phyloP scores from a whole-genome alignment of 345 rosid species.

The Isatis tinctoria region DNA sequence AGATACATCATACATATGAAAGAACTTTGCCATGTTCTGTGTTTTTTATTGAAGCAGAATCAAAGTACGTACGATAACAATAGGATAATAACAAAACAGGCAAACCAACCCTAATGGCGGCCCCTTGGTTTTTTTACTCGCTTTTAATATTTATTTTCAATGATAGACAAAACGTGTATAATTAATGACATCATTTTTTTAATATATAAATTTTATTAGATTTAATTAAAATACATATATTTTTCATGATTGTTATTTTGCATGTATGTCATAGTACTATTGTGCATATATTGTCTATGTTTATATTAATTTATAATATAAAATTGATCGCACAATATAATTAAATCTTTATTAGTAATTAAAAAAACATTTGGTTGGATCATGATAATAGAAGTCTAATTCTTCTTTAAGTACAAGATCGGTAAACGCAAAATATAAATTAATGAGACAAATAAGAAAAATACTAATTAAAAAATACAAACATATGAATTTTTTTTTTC shows the following conservation, averaged over 20 bases:
- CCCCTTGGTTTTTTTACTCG: neutral
- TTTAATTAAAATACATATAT: neutral
- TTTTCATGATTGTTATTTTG: neutral
- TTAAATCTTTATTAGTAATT: neutral
- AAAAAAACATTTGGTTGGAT: neutral
- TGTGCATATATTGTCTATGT: no score
- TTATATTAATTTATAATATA: no score
- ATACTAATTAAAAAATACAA: neutral
- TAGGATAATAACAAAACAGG: neutral
- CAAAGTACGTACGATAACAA: neutral
- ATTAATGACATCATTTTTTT: neutral
- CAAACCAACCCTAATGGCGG: neutral
- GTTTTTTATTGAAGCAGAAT: neutral
- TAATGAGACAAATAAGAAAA: neutral
- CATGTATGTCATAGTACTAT: neutral
- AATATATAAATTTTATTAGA: neutral
- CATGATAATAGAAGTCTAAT: neutral
- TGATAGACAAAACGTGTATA: neutral
- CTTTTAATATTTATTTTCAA: neutral
- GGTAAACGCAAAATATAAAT: neutral
- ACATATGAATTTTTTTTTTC: neutral
- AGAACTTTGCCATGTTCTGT: neutral
- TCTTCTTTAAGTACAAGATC: neutral
- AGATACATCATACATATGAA: neutral
- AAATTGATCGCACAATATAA: neutral